phyloP scores from a whole-genome alignment of 345 rosid genomes.

The Microcos paniculata region DNA sequence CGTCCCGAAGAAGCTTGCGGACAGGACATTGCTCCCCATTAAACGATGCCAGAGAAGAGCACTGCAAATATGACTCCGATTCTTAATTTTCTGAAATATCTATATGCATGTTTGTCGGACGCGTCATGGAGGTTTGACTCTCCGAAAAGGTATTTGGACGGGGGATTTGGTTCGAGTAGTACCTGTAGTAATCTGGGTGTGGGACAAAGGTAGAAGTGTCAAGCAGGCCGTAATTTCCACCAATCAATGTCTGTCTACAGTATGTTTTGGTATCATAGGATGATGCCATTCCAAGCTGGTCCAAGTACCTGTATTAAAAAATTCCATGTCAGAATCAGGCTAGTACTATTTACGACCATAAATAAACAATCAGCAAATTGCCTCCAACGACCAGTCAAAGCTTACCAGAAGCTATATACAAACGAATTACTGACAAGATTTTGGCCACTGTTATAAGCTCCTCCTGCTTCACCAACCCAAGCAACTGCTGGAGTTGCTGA shows the following conservation, averaged over 20 bases:
- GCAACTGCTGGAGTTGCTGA: constrained; percentile 47
- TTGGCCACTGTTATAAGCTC: constrained; percentile 58
- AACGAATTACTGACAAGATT: constrained; percentile 52
- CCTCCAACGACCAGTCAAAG: background rate
- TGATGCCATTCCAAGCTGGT: constrained; percentile 64
- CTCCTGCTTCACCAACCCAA: constrained; percentile 73
- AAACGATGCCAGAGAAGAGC: constrained; percentile 90
- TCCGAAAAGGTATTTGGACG: too few relatives aligned
- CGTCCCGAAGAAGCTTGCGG: constrained; percentile 59
- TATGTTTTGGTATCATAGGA: constrained; percentile 48
- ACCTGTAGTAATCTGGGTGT: constrained; percentile 76
- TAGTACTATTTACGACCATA: background rate
- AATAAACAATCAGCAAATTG: background rate
- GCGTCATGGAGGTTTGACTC: too few relatives aligned
- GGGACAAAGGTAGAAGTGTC: constrained; percentile 43
- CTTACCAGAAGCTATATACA: constrained; percentile 65
- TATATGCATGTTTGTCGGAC: too few relatives aligned
- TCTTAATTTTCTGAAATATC: too few relatives aligned
- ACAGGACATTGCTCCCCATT: constrained; percentile 78
- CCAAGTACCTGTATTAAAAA: constrained; percentile 49
- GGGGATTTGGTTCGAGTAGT: too few relatives aligned
- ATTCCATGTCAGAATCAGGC: background rate
- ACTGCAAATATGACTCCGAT: too few relatives aligned
- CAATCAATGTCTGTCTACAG: constrained; percentile 53
- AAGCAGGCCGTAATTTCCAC: constrained; percentile 61